Evolutionary conservation across 2,329 filamentous ascomycete species (phyloP).

Genomic region (Fusarium compactum): DNA sequence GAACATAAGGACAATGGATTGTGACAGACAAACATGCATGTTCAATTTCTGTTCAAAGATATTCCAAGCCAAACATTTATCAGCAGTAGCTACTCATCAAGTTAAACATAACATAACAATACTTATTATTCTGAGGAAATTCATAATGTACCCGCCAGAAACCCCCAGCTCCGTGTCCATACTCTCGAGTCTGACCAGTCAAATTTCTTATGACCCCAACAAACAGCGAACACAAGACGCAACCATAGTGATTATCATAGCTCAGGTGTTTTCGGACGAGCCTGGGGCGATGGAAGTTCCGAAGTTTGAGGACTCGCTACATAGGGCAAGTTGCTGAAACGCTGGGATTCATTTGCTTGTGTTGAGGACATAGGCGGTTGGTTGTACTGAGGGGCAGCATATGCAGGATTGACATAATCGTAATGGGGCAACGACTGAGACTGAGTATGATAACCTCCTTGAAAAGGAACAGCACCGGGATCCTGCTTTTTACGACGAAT

Average conservation of each 20-base stretch:
- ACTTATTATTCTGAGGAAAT: neutral
- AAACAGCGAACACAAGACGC: too few species aligned
- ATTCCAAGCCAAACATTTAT: neutral
- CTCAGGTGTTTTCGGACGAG: neutral
- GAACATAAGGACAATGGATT: neutral
- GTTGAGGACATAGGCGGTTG: neutral
- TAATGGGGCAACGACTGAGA: neutral
- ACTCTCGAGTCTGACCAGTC: neutral
- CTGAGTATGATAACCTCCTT: neutral
- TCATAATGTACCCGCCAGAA: neutral
- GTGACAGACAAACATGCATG: neutral
- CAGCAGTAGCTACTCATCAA: neutral
- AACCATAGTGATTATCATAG: neutral
- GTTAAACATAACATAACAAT: neutral
- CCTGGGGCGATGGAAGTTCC: neutral
- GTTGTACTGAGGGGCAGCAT: neutral
- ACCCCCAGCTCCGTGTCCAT: too few species aligned
- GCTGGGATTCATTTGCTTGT: neutral
- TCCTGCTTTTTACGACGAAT: constrained; percentile 4
- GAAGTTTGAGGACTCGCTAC: neutral
- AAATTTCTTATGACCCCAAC: neutral
- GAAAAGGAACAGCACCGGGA: neutral
- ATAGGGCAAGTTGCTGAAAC: neutral
- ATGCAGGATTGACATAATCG: neutral
- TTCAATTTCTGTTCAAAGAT: neutral